Conservation (phyloP, 2,329 filamentous ascomycete species). For the Venturia oleaginea region DNA sequence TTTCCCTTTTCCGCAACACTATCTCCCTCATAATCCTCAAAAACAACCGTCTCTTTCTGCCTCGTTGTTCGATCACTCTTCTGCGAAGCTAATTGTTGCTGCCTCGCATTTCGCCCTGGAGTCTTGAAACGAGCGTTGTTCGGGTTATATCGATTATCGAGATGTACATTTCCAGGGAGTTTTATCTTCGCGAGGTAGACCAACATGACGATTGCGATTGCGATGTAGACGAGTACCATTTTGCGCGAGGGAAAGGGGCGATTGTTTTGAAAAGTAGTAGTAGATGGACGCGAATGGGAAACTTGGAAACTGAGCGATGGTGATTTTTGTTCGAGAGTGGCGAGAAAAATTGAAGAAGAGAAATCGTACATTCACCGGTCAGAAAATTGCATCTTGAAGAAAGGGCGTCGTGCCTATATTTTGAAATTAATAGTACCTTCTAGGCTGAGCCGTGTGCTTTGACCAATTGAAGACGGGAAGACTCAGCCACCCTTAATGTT, state of each 20-base stretch:
- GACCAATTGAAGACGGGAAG: background rate
- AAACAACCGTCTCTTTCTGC: background rate
- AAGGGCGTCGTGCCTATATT: background rate
- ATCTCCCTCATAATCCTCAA: background rate
- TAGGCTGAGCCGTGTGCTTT: constrained; percentile 1
- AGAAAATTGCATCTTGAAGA: background rate
- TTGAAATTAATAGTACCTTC: background rate
- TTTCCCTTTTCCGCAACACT: background rate
- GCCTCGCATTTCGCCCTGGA: background rate
- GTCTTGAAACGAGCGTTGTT: background rate
- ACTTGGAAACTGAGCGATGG: background rate
- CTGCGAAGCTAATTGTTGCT: background rate
- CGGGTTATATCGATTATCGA: background rate
- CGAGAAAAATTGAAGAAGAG: background rate
- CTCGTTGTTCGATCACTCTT: no score
- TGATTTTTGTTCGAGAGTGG: background rate
- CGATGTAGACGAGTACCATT: background rate
- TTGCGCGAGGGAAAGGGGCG: background rate
- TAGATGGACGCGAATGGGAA: background rate
- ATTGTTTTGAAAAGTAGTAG: background rate
- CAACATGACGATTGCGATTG: background rate
- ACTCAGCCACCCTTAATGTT: background rate
- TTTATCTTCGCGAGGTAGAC: background rate
- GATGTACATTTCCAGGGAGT: background rate
- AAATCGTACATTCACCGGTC: background rate